Percentiles rank a stretch among this genome's conserved stretches.
Evolutionary conservation across 306 rosid genomes (phyloP).

Genomic region (Vigna unguiculata): DNA sequence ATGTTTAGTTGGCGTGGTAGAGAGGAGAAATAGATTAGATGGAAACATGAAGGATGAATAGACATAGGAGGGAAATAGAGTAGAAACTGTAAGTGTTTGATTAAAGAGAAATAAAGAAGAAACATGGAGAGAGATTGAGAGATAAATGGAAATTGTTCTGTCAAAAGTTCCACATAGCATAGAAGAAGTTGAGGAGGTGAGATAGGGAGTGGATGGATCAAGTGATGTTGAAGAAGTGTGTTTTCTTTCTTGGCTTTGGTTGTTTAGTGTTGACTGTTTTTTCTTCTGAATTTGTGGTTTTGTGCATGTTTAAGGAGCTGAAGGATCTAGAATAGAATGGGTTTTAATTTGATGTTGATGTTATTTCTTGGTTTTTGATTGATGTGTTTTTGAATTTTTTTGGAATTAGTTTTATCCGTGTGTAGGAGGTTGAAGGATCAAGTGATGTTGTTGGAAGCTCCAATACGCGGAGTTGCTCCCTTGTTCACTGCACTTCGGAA

Average conservation of each 20-base stretch:
- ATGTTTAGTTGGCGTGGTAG: not conserved
- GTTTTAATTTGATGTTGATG: too few relatives aligned
- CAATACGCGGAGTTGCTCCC: conserved; percentile 87
- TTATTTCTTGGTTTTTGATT: not conserved
- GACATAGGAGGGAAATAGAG: too few relatives aligned
- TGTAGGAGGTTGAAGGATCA: conserved; percentile 85
- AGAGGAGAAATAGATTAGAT: too few relatives aligned
- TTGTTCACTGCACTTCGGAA: conserved; percentile 75
- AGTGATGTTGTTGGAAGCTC: conserved; percentile 76
- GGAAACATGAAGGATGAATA: too few relatives aligned
- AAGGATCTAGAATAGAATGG: conserved; percentile 43
- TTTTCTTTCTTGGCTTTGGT: not conserved
- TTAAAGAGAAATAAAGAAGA: too few relatives aligned
- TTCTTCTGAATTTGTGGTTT: not conserved
- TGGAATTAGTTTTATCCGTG: conserved; percentile 66
- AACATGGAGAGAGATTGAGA: too few relatives aligned
- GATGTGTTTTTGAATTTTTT: not conserved
- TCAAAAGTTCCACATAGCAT: too few relatives aligned
- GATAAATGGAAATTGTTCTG: too few relatives aligned
- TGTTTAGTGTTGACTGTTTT: not conserved
- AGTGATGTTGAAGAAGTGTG: too few relatives aligned
- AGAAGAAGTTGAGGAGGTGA: too few relatives aligned
- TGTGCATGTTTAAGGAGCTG: conserved; percentile 62
- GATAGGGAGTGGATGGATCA: too few relatives aligned
- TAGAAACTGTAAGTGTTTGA: too few relatives aligned